Evolutionary conservation across 768 basidiomycete genomes (phyloP).

Genomic region (Tulasnella sp.): DNA sequence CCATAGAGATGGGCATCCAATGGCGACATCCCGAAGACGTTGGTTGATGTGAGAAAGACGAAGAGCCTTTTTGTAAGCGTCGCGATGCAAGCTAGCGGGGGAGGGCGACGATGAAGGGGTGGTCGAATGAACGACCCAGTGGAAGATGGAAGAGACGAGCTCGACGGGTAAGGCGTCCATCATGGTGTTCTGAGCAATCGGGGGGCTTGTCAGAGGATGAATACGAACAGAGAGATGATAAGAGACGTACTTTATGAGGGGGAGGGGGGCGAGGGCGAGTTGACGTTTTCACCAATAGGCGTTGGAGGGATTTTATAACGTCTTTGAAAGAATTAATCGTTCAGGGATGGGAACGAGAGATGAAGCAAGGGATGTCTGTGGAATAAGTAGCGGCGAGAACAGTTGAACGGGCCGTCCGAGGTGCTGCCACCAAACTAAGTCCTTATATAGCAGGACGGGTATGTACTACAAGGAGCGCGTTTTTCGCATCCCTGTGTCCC

Average conservation of each 20-base stretch:
- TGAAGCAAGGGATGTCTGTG: not conserved
- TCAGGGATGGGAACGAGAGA: not conserved
- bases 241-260: not conserved
- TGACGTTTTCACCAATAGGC: not conserved
- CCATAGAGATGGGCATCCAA: slow-evolving; percentile 2
- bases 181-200: not conserved
- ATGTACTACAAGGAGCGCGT: not conserved
- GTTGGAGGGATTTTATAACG: not conserved
- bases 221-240: not conserved
- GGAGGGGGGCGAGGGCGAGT: not conserved
- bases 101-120: not conserved
- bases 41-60: slow-evolving; percentile 4
- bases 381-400: not conserved
- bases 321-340: not conserved
- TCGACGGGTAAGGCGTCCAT: slow-evolving; percentile 6
- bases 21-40: not conserved
- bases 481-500: not conserved
- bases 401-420: not conserved
- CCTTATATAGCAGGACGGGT: not conserved
- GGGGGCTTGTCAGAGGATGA: not conserved
- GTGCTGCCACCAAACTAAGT: not conserved
- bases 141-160: slow-evolving; percentile 4
- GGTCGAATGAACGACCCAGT: not conserved
- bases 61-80: not conserved
- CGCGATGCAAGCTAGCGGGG: not conserved